phyloP scores from a whole-genome alignment of 192 early-diverging fungal species.

The Jimgerdemannia flammicorona region DNA sequence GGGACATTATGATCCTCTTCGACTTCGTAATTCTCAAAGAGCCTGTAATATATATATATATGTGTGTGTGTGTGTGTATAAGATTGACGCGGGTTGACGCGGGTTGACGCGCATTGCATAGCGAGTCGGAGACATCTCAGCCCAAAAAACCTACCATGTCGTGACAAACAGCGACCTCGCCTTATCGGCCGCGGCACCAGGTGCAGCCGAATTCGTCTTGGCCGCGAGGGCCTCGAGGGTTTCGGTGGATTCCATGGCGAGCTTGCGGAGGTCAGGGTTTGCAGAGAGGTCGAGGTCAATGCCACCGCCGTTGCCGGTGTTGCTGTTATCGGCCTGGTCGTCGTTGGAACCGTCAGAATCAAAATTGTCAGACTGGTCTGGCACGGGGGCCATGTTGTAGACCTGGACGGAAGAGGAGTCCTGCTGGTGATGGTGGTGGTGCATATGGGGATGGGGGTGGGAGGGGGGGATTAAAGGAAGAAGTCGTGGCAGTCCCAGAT shows the following conservation, averaged over 20 bases:
- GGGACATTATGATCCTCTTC: not conserved
- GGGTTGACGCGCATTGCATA: not conserved
- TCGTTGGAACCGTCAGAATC: not conserved
- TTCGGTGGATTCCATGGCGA: not conserved
- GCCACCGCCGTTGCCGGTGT: not conserved
- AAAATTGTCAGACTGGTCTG: not conserved
- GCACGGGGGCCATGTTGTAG: not conserved
- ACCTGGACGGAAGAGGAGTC: not conserved
- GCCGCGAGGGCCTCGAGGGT: not conserved
- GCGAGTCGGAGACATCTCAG: no score
- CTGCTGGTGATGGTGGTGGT: not conserved
- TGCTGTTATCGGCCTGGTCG: not conserved
- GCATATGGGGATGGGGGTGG: no score
- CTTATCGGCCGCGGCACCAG: not conserved
- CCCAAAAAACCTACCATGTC: not conserved
- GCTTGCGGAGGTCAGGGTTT: not conserved
- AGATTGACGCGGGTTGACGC: not conserved
- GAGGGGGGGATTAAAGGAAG: not conserved
- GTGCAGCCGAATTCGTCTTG: not conserved
- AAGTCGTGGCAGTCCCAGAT: not conserved
- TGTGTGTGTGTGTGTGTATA: not conserved
- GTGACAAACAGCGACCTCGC: not conserved
- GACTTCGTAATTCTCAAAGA: not conserved
- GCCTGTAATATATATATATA: not conserved
- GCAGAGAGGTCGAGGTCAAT: not conserved